Evolutionary conservation across 1,284 basidiomycete species (phyloP), one percentile per base, ranked within the genome.

Genomic region (Nidula niveotomentosa): DNA sequence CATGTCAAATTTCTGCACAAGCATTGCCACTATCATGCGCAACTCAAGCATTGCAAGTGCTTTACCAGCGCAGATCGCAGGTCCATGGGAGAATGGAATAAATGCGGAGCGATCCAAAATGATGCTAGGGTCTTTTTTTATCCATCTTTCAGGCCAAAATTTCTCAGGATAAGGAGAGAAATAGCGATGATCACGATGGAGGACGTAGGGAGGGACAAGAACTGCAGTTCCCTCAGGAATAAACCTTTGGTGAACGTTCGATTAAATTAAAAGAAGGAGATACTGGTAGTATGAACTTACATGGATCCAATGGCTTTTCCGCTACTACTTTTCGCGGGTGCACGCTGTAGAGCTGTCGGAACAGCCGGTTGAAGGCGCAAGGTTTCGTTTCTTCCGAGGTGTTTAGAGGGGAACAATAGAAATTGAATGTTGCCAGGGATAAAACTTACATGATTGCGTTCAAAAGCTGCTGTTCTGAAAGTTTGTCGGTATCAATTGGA

Each of bases 291-390:
- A 13, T 10, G 45, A 18, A 51, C 61, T 12, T 56, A 65, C 64
- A 56, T 54, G 8, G 59, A 65, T 55, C 58, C 53, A 36, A 65
- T 56, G 43, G 68, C 35, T 52, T 68, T 69, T 43, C 70, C 73
- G 33, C 73, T 75, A 55, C 69, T 72, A 12, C 71, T 70, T 45
- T 58, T 59, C 1, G 72, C 69, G 12, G 77, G 72, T n/a, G 73
- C 69, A 43, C 86, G 78, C 52, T 83, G 79, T 30, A 78, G 74
- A 41, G 77, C 78, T 33, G 76, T 78, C 7, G 78, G 74, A 8
- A 85, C 69, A 9, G 83, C 74, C 8, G 85, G 83, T 44, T 75
- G 74, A 36, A 88, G 67, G 43, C 86, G 74, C 49, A 88, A 62
- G 0, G 77, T 67, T 63, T 88, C 86, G 41, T 86, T 84, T 55